These are phyloP conservation scores for Epicoccum nigrum DNA, from an alignment of 2,329 filamentous ascomycete species.

Conservation along the genomic window DNA sequence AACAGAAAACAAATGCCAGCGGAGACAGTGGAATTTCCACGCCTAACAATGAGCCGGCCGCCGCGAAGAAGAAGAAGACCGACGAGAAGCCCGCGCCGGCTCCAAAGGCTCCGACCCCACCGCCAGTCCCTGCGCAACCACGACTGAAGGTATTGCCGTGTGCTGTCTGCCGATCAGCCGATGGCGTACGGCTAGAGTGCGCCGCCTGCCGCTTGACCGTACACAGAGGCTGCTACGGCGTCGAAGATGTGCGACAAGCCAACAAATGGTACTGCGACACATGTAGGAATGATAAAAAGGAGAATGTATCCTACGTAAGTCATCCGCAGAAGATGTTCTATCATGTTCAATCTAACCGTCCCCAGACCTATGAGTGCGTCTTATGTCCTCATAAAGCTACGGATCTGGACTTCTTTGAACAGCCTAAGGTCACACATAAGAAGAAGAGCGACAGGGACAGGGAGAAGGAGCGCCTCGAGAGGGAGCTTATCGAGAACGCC, in stretches of 20 bases:
- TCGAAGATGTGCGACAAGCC: constrained; percentile 70
- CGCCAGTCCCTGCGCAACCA: constrained; percentile 75
- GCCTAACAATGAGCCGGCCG: constrained; percentile 50
- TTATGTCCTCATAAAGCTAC: constrained; percentile 85
- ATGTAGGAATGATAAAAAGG: constrained; percentile 91
- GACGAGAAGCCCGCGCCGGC: constrained; percentile 55
- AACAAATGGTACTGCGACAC: constrained; percentile 93
- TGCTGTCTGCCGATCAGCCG: constrained; percentile 78
- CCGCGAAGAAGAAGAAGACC: constrained; percentile 50
- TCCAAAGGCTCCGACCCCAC: constrained; percentile 57
- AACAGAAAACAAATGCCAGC: constrained; percentile 55
- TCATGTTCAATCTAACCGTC: constrained; percentile 25
- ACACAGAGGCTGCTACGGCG: constrained; percentile 91
- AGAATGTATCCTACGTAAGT: constrained; percentile 84
- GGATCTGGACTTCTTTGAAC: constrained; percentile 82
- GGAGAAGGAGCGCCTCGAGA: constrained; percentile 85
- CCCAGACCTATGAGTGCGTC: constrained; percentile 85
- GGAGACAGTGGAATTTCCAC: constrained; percentile 56
- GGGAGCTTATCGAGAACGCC: constrained; percentile 78
- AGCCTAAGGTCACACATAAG: constrained; percentile 76
- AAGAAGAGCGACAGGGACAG: constrained; percentile 94
- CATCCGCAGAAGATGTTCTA: neutral
- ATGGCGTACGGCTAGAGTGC: constrained; percentile 68
- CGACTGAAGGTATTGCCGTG: constrained; percentile 82
- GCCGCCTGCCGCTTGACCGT: constrained; percentile 89